A percentile compares a stretch with the other conserved stretches of the same genome.
phyloP scores from a whole-genome alignment of 2,329 filamentous ascomycete genomes.

The Pseudogymnoascus sp. region DNA sequence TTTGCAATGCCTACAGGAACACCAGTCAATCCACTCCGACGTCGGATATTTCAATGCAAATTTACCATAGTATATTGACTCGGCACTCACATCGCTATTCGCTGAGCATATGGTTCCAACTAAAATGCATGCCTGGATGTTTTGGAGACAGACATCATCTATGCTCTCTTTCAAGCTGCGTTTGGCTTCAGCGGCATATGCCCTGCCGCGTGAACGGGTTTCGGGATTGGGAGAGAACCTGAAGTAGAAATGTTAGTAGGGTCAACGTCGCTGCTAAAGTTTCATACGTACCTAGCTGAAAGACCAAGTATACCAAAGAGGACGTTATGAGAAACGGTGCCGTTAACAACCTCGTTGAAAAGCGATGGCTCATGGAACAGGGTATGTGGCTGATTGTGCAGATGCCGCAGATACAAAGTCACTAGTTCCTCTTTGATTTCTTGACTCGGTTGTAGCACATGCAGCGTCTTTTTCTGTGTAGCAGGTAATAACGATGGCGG shows the following conservation, averaged over 20 bases:
- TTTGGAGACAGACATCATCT: background rate
- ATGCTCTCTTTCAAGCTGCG: background rate
- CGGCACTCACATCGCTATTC: background rate
- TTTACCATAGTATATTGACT: background rate
- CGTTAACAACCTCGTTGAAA: background rate
- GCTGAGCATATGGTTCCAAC: background rate
- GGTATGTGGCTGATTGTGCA: slow-evolving; percentile 24
- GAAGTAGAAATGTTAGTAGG: background rate
- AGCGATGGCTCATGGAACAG: slow-evolving; percentile 24
- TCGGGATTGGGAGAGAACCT: background rate
- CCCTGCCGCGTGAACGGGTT: background rate
- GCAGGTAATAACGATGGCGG: too few relatives aligned
- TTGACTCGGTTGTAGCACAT: too few relatives aligned
- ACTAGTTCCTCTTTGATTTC: slow-evolving; percentile 12
- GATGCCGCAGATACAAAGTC: slow-evolving; percentile 21
- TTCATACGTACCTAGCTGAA: background rate
- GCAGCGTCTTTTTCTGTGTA: too few relatives aligned
- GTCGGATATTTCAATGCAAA: background rate
- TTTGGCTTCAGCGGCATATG: background rate
- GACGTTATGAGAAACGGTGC: background rate
- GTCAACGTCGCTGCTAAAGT: background rate
- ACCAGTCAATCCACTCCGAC: background rate
- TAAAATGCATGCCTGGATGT: background rate
- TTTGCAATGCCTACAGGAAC: slow-evolving; percentile 23
- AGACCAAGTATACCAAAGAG: background rate